Base-by-base conservation (phyloP, 768 basidiomycete species). In the Collybia sordida region DNA sequence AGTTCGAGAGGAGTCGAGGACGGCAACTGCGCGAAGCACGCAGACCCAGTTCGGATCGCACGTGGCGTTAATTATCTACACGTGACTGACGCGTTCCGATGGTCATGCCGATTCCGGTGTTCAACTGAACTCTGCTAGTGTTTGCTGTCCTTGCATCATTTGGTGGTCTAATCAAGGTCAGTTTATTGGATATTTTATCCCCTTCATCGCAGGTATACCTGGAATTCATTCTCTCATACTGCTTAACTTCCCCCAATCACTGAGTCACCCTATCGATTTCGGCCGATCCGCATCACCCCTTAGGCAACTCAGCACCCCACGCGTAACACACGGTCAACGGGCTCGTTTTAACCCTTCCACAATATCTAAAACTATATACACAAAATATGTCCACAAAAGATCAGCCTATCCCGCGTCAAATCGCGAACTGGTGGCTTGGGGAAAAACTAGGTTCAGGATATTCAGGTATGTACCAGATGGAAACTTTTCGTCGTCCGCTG, bases 361-460 rank as follows among this genome's bases (percentile, higher is more conserved):
- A 24, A 6, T 0, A 24, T 42, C 42, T 40, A 25, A 15, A 25
- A 42, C 23, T 2, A 23, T 44, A 41, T 19, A 53, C 47, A 53
- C 49, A 56, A n/a, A 28, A 27, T 34, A 24, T 45, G 42, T 8
- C 22, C 23, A 43, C 45, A 45, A 31, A 48, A 17, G 8, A 9
- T 47, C 15, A 42, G 23, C 38, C 41, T 23, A 36, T 75, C 18
- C 75, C 77, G 9, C 58, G 57, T 22, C 47, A 66, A n/a, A 67
- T 89, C 11, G 84, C 75, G 14, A 88, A 88, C 61, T 89, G 77
- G 68, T 79, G 72, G 65, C 61, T 90, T 27, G 72, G 74, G 18
- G 73, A 81, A 31, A 72, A 70, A 15, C 71, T 90, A 23, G 88
- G 88, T 19, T 82, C 86, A 39, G 88, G 88, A 2, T 90, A 85